These are phyloP conservation scores for Lactifluus volemus DNA, from an alignment of 768 basidiomycete genomes.

Conservation along the genomic window DNA sequence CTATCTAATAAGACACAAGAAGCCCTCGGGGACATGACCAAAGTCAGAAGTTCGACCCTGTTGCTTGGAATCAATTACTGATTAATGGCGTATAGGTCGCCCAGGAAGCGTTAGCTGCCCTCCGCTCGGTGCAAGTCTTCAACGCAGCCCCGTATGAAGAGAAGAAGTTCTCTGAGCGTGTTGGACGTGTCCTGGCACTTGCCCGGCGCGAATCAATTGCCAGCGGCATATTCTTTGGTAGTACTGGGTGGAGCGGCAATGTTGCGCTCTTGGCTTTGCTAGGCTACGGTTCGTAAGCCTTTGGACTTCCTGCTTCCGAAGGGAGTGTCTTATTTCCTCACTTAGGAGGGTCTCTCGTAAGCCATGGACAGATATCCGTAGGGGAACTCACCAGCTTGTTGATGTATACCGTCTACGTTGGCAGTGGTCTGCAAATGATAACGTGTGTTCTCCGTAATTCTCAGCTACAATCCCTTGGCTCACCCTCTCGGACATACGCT, in stretches of 20 bases:
- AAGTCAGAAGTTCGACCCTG: constrained; percentile 23
- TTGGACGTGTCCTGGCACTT: constrained; percentile 58
- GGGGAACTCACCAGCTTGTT: constrained; percentile 86
- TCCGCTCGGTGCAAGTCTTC: constrained; percentile 86
- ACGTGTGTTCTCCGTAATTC: constrained; percentile 39
- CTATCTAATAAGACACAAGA: constrained; percentile 90
- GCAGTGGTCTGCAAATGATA: constrained; percentile 69
- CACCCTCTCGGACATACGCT: not conserved
- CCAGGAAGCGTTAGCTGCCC: constrained; percentile 79
- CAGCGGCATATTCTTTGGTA: constrained; percentile 87
- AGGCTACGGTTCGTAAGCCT: constrained; percentile 63
- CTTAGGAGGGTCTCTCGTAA: constrained; percentile 84
- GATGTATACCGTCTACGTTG: constrained; percentile 87
- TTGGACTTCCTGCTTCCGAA: not conserved
- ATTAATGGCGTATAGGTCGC: constrained; percentile 47
- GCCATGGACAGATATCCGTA: constrained; percentile 78
- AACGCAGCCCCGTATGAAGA: constrained; percentile 78
- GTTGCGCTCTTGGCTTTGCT: constrained; percentile 80
- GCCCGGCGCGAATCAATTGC: constrained; percentile 85
- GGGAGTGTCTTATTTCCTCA: not conserved
- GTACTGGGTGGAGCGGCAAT: constrained; percentile 90
- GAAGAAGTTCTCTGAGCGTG: constrained; percentile 59
- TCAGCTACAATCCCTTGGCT: not conserved
- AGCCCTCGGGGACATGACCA: constrained; percentile 93
- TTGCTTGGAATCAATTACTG: not conserved